Evolutionary conservation across 148 eudicot species (phyloP).

Genomic region (Talinum fruticosum): DNA sequence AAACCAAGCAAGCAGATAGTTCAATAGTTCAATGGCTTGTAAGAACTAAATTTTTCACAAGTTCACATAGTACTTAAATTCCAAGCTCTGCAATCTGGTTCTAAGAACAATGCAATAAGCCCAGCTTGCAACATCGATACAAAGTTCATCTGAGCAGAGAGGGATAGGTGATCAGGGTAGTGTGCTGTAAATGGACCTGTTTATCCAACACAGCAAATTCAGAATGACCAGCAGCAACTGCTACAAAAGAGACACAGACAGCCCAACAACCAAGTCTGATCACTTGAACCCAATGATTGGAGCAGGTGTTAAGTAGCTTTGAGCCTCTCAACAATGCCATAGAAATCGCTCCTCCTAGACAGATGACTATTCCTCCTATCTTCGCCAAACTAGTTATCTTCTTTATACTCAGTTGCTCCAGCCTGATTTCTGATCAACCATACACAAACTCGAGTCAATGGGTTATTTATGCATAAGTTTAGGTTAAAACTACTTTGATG

Average conservation of each 20-base stretch:
- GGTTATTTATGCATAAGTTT: background rate
- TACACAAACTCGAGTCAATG: background rate
- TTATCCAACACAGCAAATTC: background rate
- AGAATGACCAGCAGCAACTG: conserved; percentile 54
- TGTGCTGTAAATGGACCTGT: conserved; percentile 45
- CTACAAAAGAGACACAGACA: conserved; percentile 61
- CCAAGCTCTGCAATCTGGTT: conserved; percentile 51
- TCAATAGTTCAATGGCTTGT: conserved; percentile 52
- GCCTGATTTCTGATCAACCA: conserved; percentile 23
- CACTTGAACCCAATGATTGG: conserved; percentile 17
- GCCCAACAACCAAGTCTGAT: conserved; percentile 63
- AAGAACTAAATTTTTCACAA: no score
- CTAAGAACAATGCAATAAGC: conserved; percentile 42
- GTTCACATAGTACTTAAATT: no score
- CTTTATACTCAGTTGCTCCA: conserved; percentile 52
- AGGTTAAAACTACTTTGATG: no score
- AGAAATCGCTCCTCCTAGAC: conserved; percentile 63
- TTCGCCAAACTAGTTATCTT: conserved; percentile 58
- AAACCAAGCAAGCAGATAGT: conserved; percentile 41
- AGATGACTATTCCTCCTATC: conserved; percentile 55
- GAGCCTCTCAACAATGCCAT: conserved; percentile 77
- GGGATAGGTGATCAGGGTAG: conserved; percentile 56
- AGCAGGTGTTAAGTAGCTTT: conserved; percentile 48
- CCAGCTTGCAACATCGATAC: conserved; percentile 59
- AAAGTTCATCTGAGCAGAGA: conserved; percentile 71